phyloP scores from a whole-genome alignment of 2,329 filamentous ascomycete genomes.

The Epichloe gansuensis region DNA sequence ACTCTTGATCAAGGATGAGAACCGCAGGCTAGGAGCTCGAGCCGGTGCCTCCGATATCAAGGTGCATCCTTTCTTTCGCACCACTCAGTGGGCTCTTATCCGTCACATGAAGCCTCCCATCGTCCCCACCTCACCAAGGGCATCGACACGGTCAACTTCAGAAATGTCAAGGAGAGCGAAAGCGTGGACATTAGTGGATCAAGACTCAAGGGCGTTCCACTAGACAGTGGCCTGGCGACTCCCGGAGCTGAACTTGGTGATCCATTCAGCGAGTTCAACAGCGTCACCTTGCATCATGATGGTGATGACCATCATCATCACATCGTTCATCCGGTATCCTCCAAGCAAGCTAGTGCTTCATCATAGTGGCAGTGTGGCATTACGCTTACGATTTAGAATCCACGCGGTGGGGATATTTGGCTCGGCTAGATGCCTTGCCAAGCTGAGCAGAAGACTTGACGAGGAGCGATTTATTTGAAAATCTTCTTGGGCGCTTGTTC shows the following conservation, averaged over 20 bases:
- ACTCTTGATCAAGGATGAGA: slow-evolving; percentile 95
- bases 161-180: slow-evolving; percentile 93
- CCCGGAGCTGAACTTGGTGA: slow-evolving; percentile 73
- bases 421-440: not conserved
- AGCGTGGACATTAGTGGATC: slow-evolving; percentile 74
- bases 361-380: slow-evolving; percentile 3
- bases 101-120: slow-evolving; percentile 98
- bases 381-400: not conserved
- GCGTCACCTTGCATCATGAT: slow-evolving; percentile 92
- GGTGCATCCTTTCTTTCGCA: slow-evolving; percentile 87
- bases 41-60: slow-evolving; percentile 97
- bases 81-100: slow-evolving; percentile 92
- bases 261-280: slow-evolving; percentile 98
- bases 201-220: slow-evolving; percentile 63
- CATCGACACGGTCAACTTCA: slow-evolving; percentile 91
- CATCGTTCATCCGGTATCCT: slow-evolving; percentile 11
- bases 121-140: slow-evolving; percentile 78
- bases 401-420: not conserved
- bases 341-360: slow-evolving; percentile 3
- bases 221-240: slow-evolving; percentile 76
- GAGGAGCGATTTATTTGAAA: not conserved
- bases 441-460: not conserved
- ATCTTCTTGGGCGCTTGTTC: not conserved
- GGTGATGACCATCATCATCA: slow-evolving; percentile 55
- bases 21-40: slow-evolving; percentile 80